Conservation (phyloP, 1,284 basidiomycete species). For the Papiliotrema fonsecae region DNA sequence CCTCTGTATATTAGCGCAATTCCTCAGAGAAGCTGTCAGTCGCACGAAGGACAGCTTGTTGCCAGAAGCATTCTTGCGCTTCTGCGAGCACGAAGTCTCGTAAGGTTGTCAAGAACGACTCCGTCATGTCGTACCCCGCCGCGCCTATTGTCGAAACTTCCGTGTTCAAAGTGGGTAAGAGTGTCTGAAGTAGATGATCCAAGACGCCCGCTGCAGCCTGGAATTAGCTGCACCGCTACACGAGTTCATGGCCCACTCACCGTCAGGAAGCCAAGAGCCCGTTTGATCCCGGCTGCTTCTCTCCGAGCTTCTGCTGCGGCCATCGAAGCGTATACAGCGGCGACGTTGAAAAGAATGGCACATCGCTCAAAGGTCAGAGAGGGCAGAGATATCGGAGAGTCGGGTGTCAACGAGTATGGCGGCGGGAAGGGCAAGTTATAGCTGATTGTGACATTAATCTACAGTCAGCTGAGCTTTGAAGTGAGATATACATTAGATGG, state of each 20-base stretch:
- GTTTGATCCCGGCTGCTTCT: slow-evolving; percentile 65
- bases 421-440: slow-evolving; percentile 67
- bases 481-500: slow-evolving; percentile 58
- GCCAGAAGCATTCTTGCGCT: slow-evolving; percentile 97
- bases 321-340: slow-evolving; percentile 63
- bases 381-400: slow-evolving; percentile 60
- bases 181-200: slow-evolving; percentile 58
- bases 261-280: slow-evolving; percentile 66
- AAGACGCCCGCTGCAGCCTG: slow-evolving; percentile 75
- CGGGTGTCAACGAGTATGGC: slow-evolving; percentile 47
- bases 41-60: slow-evolving; percentile 77
- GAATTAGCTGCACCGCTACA: not conserved
- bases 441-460: slow-evolving; percentile 73
- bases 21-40: slow-evolving; percentile 1
- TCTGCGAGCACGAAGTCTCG: slow-evolving; percentile 83
- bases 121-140: slow-evolving; percentile 58
- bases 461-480: not conserved
- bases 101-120: slow-evolving; percentile 60
- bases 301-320: slow-evolving; percentile 57
- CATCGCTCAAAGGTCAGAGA: slow-evolving; percentile 75
- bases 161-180: slow-evolving; percentile 57
- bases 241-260: slow-evolving; percentile 48
- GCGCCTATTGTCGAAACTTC: slow-evolving; percentile 49
- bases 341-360: slow-evolving; percentile 74
- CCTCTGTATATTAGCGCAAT: slow-evolving; percentile 49